These are phyloP conservation scores for Coprinopsis sp. DNA, from an alignment of 768 basidiomycete genomes.

Conservation along the genomic window DNA sequence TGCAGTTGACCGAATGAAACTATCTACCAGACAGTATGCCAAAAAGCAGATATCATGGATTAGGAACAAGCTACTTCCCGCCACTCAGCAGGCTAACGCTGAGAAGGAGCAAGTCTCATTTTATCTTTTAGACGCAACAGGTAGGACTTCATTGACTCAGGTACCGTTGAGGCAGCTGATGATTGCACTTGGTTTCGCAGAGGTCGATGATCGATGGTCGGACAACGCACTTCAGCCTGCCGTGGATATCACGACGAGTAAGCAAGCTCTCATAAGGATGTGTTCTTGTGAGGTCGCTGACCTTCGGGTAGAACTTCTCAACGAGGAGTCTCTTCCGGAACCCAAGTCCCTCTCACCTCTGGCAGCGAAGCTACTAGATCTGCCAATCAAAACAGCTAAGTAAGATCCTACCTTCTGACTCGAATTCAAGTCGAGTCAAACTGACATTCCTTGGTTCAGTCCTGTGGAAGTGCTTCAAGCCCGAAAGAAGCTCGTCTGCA, in stretches of 20 bases:
- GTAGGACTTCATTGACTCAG: conserved; percentile 33
- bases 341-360: conserved; percentile 50
- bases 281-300: background rate
- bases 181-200: conserved; percentile 23
- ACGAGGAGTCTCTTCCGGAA: conserved; percentile 44
- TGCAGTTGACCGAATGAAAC: conserved; percentile 78
- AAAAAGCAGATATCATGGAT: conserved; percentile 92
- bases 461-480: conserved; percentile 52
- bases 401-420: conserved; percentile 31
- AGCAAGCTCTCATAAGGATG: background rate
- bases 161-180: background rate
- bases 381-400: conserved; percentile 38
- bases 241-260: conserved; percentile 32
- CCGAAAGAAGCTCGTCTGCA: conserved; percentile 55
- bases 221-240: conserved; percentile 50
- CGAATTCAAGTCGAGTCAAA: conserved; percentile 5
- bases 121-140: conserved; percentile 65
- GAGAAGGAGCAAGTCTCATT: conserved; percentile 29
- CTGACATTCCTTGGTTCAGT: conserved; percentile 29
- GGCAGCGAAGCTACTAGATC: conserved; percentile 49
- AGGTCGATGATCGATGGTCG: conserved; percentile 55
- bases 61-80: conserved; percentile 81
- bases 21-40: conserved; percentile 85
- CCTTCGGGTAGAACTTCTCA: conserved; percentile 51
- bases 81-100: conserved; percentile 46